Evolutionary conservation across 2,329 filamentous ascomycete genomes (phyloP), one percentile per base, ranked within the genome.

Genomic region (Ceratocystis cubensis): DNA sequence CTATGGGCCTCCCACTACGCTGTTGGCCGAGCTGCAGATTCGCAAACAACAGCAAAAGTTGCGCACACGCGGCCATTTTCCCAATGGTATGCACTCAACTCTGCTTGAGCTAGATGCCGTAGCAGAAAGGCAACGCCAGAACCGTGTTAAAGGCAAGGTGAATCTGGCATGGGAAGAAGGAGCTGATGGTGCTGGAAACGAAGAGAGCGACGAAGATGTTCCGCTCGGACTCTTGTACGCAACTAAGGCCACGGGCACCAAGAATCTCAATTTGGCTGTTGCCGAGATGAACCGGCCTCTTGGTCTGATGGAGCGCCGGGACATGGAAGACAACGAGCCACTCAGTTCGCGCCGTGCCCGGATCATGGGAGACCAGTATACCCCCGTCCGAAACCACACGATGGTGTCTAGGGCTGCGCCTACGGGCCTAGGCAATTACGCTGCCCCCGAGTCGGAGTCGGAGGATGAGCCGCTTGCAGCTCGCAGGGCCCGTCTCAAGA

Each of bases 251-350:
- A 78, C 81, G n/a, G 80, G 80, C 13, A 75, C 73, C 50, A 75
- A 75, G 59, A 75, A 78, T 65, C 73, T 79, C 41, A 76, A 76
- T 41, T 76, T 79, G 67, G 78, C 80, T 62, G 75, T 80, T 68
- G 79, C 80, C 67, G 81, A 83, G 76, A 72, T 86, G 69, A 81
- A 85, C 75, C 76, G 85, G 10, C 88, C 89, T 0, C 74, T 91
- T 4, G 89, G 89, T 3, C 75, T 94, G 66, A 86, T 94, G 79
- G 88, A 95, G 73, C 85, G 84, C 71, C 85, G 90, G 61, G 88
- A 95, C 68, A 78, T 94, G 70, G 94, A 99, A 74, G 94, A 99
- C 72, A 94, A 91, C 66, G 94, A 97, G 74, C 92, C 94, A 0
- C 79, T 96, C 22, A 91, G 88, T 71, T 82, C 82, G 48, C 86